Evolutionary conservation across 371 early-diverging fungal genomes (phyloP).

Genomic region (Polyrhizophydium stewartii): DNA sequence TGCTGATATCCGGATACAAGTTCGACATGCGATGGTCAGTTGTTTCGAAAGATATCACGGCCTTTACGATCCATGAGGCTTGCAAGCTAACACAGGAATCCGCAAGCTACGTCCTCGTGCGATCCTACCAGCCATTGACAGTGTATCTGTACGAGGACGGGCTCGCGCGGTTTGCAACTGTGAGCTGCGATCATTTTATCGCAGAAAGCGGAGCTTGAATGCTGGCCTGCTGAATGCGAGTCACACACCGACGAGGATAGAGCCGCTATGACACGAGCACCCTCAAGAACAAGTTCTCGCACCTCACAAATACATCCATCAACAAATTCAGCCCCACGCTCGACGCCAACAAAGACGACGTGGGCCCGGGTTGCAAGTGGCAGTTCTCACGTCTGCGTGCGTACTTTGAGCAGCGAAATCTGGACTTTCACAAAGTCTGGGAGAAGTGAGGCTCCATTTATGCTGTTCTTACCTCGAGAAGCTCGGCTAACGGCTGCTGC

Average conservation of each 20-base stretch:
- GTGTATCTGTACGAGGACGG: slow-evolving; percentile 42
- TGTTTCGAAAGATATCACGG: background rate
- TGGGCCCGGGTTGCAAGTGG: slow-evolving; percentile 44
- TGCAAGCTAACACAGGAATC: too few species aligned
- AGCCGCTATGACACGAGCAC: slow-evolving; percentile 17
- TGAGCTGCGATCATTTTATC: slow-evolving; percentile 2
- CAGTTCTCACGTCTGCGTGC: slow-evolving; percentile 19
- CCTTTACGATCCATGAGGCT: background rate
- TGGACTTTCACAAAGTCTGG: slow-evolving; percentile 28
- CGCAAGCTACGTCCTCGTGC: slow-evolving; percentile 35
- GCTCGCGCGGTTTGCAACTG: slow-evolving; percentile 41
- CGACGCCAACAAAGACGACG: slow-evolving; percentile 22
- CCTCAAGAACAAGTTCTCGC: slow-evolving; percentile 27
- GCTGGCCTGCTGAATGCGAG: background rate
- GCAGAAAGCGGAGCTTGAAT: too few species aligned
- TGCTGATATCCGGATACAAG: slow-evolving; percentile 43
- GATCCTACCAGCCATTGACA: slow-evolving; percentile 30
- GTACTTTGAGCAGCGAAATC: slow-evolving; percentile 14
- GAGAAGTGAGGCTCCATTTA: slow-evolving; percentile 9
- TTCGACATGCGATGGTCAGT: slow-evolving; percentile 41
- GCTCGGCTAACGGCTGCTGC: background rate
- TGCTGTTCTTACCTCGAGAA: background rate
- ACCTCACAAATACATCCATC: slow-evolving; percentile 48
- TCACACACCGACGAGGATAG: slow-evolving; percentile 6
- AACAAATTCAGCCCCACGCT: slow-evolving; percentile 37